Conservation (phyloP, 768 basidiomycete genomes). For the Mycena leptocephala region DNA sequence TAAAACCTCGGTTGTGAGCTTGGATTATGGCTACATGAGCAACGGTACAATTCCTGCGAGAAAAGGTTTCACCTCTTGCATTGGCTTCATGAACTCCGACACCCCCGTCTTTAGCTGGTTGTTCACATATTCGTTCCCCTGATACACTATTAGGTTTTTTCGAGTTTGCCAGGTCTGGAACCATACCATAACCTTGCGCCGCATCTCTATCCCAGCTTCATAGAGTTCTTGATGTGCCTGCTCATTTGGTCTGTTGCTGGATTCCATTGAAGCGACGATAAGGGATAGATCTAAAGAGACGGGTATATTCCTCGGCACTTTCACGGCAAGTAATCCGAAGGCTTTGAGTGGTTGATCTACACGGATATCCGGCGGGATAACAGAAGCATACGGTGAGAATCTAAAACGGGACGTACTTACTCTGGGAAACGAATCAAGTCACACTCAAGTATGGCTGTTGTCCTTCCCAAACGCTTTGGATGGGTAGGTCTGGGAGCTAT, state of each 20-base stretch:
- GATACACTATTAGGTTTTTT: too few species aligned
- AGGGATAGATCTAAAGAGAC: not conserved
- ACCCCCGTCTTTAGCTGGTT: constrained; percentile 57
- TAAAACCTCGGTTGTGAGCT: constrained; percentile 58
- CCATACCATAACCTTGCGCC: constrained; percentile 64
- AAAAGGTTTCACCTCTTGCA: constrained; percentile 54
- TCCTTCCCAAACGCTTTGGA: constrained; percentile 47
- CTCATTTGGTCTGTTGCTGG: constrained; percentile 46
- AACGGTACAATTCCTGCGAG: not conserved
- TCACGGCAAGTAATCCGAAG: constrained; percentile 5
- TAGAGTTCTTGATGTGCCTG: constrained; percentile 59
- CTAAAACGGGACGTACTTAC: not conserved
- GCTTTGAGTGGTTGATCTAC: not conserved
- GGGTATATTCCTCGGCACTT: not conserved
- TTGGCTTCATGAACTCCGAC: constrained; percentile 64
- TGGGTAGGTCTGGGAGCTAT: constrained; percentile 62
- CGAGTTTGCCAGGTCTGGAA: too few species aligned
- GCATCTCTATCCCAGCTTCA: constrained; percentile 57
- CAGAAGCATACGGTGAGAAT: constrained; percentile 22
- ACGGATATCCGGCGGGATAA: constrained; percentile 27
- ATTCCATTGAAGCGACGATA: constrained; percentile 38
- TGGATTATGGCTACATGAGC: not conserved
- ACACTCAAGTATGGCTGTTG: constrained; percentile 29
- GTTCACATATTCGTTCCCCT: constrained; percentile 63
- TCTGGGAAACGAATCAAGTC: not conserved